These are phyloP conservation scores for Rachicladosporium sp. DNA, from an alignment of 2,329 filamentous ascomycete genomes.

Conservation along the genomic window DNA sequence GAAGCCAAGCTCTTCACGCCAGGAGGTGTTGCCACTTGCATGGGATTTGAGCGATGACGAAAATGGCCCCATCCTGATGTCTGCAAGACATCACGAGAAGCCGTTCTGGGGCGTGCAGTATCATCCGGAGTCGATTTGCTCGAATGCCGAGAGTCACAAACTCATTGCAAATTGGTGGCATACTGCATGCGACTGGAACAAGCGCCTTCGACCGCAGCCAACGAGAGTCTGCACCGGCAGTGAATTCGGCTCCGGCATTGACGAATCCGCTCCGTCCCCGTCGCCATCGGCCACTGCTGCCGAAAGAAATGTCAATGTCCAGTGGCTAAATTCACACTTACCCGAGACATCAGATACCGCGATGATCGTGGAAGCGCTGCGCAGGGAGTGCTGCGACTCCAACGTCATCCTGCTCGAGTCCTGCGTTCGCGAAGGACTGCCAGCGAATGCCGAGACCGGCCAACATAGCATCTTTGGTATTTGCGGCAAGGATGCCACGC, in stretches of 20 bases:
- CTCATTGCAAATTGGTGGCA: constrained; percentile 68
- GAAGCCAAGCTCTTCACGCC: constrained; percentile 24
- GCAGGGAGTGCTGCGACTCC: no score
- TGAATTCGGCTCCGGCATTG: no score
- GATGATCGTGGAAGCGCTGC: no score
- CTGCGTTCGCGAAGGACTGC: constrained; percentile 27
- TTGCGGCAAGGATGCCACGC: constrained; percentile 30
- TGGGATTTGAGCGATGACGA: constrained; percentile 33
- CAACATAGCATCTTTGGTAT: constrained; percentile 65
- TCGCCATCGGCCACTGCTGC: no score
- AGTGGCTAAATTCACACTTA: no score
- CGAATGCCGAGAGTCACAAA: constrained; percentile 50
- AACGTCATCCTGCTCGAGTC: constrained; percentile 34
- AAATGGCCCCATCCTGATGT: constrained; percentile 62
- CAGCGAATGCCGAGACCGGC: constrained; percentile 39
- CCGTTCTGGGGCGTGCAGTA: constrained; percentile 86
- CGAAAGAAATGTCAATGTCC: no score
- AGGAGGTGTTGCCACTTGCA: constrained; percentile 32
- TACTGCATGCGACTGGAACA: constrained; percentile 33
- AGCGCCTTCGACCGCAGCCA: neutral
- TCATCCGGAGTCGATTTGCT: constrained; percentile 81
- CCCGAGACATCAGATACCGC: no score
- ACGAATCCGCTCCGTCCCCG: no score
- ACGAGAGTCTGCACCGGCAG: no score
- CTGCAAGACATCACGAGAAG: constrained; percentile 50